phyloP scores from a whole-genome alignment of 2,329 filamentous ascomycete genomes.

The Phaeoacremonium minimum region DNA sequence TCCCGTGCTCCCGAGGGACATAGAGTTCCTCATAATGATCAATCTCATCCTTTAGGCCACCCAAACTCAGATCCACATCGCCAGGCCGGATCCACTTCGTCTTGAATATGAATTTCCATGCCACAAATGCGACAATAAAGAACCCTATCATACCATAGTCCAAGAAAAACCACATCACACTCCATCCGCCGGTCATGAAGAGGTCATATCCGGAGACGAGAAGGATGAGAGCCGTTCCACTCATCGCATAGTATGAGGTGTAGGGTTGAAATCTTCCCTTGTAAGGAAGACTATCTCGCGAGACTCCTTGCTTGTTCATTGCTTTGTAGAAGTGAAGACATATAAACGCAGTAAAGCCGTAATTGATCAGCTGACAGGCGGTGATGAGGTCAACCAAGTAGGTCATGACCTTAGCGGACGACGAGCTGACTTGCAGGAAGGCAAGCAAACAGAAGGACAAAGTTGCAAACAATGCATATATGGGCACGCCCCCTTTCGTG shows the following conservation, averaged over 20 bases:
- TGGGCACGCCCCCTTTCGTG: constrained; percentile 55
- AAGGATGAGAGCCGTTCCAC: constrained; percentile 7
- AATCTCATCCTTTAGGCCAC: constrained; percentile 12
- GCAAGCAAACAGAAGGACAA: constrained; percentile 59
- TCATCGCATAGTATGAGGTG: constrained; percentile 39
- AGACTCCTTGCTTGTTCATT: constrained; percentile 47
- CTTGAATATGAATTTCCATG: constrained; percentile 6
- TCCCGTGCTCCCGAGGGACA: constrained; percentile 1
- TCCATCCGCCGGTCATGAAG: constrained; percentile 10
- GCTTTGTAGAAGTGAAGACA: constrained; percentile 56
- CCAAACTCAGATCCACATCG: constrained; percentile 9
- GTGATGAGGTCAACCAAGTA: constrained; percentile 60
- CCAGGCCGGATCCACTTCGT: constrained; percentile 9
- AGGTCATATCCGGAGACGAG: constrained; percentile 8
- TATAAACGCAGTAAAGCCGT: constrained; percentile 51
- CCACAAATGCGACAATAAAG: constrained; percentile 8
- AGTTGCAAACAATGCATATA: constrained; percentile 56
- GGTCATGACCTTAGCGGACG: constrained; percentile 49
- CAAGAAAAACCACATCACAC: constrained; percentile 12
- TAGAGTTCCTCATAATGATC: constrained; percentile 9
- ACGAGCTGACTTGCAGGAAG: constrained; percentile 56
- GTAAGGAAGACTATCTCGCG: constrained; percentile 50
- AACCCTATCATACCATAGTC: constrained; percentile 13
- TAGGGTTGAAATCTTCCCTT: constrained; percentile 53
- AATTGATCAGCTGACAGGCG: constrained; percentile 56